phyloP scores from a whole-genome alignment of 2,329 filamentous ascomycete species.

The Epichloe uncinata region DNA sequence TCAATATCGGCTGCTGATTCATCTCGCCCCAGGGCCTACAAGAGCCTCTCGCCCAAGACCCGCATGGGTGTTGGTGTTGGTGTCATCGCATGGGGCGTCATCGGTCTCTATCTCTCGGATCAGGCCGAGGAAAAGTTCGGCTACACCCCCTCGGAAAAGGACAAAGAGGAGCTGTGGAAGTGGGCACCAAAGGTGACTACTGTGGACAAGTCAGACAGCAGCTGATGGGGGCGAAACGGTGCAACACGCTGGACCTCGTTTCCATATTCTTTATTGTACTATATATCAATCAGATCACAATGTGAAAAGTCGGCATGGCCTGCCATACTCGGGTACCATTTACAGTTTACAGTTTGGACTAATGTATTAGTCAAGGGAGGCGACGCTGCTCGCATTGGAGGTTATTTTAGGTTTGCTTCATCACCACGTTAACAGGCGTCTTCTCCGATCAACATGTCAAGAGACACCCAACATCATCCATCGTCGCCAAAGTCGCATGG shows the following conservation, averaged over 20 bases:
- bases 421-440: too few species aligned
- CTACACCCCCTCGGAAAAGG: slow-evolving; percentile 59
- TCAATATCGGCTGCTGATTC: background rate
- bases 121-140: slow-evolving; percentile 60
- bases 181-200: slow-evolving; percentile 48
- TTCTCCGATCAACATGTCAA: too few species aligned
- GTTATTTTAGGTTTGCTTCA: too few species aligned
- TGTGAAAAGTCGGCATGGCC: background rate
- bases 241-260: background rate
- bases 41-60: slow-evolving; percentile 54
- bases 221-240: background rate
- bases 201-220: slow-evolving; percentile 31
- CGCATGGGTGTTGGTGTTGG: slow-evolving; percentile 59
- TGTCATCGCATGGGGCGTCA: slow-evolving; percentile 61
- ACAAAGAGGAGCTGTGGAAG: slow-evolving; percentile 52
- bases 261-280: background rate
- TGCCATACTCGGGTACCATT: too few species aligned
- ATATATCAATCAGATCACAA: background rate
- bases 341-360: too few species aligned
- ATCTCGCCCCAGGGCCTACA: slow-evolving; percentile 46
- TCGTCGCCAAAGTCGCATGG: too few species aligned
- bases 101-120: slow-evolving; percentile 63
- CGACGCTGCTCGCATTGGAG: background rate
- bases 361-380: too few species aligned
- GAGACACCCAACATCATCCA: too few species aligned